Conservation (phyloP, 768 basidiomycete genomes). For the Lactarius trivialis region DNA sequence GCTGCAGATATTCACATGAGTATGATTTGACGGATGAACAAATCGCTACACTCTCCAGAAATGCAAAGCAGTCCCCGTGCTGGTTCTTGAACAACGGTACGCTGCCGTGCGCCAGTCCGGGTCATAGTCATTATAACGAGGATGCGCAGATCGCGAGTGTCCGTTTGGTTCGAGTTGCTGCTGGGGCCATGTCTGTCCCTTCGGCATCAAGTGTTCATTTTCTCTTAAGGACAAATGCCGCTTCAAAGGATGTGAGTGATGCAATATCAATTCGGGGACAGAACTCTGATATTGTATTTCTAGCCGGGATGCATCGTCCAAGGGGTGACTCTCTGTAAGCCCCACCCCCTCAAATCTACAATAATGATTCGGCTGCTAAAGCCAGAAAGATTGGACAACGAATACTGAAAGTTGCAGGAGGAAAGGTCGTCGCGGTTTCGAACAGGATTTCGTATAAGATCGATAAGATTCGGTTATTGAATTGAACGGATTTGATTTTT, state of each 20-base stretch:
- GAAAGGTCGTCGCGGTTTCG: not conserved
- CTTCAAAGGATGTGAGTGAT: constrained; percentile 65
- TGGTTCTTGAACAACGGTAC: constrained; percentile 76
- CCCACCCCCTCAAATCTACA: not conserved
- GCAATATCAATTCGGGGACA: not conserved
- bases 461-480: constrained; percentile 7
- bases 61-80: constrained; percentile 82
- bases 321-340: constrained; percentile 2
- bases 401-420: not conserved
- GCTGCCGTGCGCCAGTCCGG: constrained; percentile 10
- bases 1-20: constrained; percentile 82
- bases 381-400: not conserved
- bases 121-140: not conserved
- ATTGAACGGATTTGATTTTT: constrained; percentile 5
- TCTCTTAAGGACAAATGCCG: constrained; percentile 77
- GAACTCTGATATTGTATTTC: not conserved
- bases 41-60: constrained; percentile 59
- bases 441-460: not conserved
- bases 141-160: constrained; percentile 51
- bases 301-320: constrained; percentile 39
- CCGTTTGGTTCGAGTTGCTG: constrained; percentile 73
- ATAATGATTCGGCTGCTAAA: not conserved
- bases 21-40: constrained; percentile 68
- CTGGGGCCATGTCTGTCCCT: constrained; percentile 81
- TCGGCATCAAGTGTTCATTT: constrained; percentile 51